Evolutionary conservation across 2,329 filamentous ascomycete genomes (phyloP).

Genomic region (Claviceps sp.): DNA sequence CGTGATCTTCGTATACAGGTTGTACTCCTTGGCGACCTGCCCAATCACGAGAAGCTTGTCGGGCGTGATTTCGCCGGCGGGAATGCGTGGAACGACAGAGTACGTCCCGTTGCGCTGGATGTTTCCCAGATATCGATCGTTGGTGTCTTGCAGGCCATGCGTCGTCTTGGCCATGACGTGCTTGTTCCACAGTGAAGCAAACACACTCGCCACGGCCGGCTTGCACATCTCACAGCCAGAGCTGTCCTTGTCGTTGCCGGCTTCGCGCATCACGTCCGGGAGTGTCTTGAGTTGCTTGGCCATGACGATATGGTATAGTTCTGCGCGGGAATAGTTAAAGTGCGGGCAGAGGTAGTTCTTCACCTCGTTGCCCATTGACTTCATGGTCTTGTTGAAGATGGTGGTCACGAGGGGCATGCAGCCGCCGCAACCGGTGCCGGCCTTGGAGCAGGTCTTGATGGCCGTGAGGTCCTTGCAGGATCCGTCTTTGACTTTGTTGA

Average conservation of each 20-base stretch:
- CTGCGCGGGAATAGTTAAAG: conserved; percentile 70
- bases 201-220: conserved; percentile 66
- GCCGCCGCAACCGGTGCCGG: conserved; percentile 79
- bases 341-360: conserved; percentile 78
- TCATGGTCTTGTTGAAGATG: conserved; percentile 85
- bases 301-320: conserved; percentile 81
- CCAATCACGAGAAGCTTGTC: conserved; percentile 77
- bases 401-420: conserved; percentile 80
- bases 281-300: conserved; percentile 66
- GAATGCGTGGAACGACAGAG: conserved; percentile 71
- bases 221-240: conserved; percentile 81
- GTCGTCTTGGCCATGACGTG: conserved; percentile 61
- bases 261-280: conserved; percentile 62
- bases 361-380: conserved; percentile 72
- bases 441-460: conserved; percentile 82
- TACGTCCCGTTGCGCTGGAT: conserved; percentile 88
- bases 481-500: conserved; percentile 58
- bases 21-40: conserved; percentile 70
- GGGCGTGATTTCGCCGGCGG: conserved; percentile 76
- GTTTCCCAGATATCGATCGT: conserved; percentile 77
- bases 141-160: conserved; percentile 77
- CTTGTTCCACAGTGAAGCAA: conserved; percentile 70
- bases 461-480: conserved; percentile 70
- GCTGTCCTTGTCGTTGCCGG: conserved; percentile 57
- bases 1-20: conserved; percentile 82